phyloP scores from a whole-genome alignment of 257 asterid genomes.

The Scutellaria galericulata region DNA sequence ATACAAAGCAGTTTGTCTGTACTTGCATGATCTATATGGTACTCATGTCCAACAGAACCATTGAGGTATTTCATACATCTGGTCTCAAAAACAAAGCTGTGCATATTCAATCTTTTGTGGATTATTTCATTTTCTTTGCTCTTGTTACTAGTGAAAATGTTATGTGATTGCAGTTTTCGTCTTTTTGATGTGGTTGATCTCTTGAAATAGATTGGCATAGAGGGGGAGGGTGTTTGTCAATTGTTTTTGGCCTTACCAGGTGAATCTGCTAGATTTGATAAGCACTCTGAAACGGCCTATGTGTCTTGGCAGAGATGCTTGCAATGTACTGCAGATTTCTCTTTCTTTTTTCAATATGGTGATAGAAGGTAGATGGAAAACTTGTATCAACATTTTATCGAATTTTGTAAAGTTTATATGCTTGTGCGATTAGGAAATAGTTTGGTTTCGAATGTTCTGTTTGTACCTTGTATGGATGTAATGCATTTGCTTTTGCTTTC shows the following conservation, averaged over 20 bases:
- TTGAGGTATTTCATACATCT: neutral
- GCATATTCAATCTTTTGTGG: neutral
- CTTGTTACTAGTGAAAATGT: neutral
- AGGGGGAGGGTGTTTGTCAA: slow-evolving; percentile 37
- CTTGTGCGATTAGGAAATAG: neutral
- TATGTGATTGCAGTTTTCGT: neutral
- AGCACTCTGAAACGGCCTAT: slow-evolving; percentile 3
- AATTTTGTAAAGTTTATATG: slow-evolving; percentile 7
- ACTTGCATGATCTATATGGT: neutral
- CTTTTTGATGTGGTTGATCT: slow-evolving; percentile 35
- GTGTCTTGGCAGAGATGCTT: neutral
- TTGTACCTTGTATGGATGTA: neutral
- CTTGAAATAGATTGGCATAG: slow-evolving; percentile 16
- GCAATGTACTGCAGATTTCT: neutral
- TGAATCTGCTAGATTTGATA: slow-evolving; percentile 23
- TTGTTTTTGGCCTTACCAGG: slow-evolving; percentile 37
- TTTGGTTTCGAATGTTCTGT: neutral
- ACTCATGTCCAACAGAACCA: neutral
- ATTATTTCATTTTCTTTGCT: no score
- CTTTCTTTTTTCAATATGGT: neutral
- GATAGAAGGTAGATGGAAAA: neutral
- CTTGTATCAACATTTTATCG: neutral
- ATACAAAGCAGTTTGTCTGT: no score
- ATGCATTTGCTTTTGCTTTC: neutral
- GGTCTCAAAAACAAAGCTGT: neutral